Conservation (phyloP, 306 rosid species). For the Cucumis melo region DNA sequence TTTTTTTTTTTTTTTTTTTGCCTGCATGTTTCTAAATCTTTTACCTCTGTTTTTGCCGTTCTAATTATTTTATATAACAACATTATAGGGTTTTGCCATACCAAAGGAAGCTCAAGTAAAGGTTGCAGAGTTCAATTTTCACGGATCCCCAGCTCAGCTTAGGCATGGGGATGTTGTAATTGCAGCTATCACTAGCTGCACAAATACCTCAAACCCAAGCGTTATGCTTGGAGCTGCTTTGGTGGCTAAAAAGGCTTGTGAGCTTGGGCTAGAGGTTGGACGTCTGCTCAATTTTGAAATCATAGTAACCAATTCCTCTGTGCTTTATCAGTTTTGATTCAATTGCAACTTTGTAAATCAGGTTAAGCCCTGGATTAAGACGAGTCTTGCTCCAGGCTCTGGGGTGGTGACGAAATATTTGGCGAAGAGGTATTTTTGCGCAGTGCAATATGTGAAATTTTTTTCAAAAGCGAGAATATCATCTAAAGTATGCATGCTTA, state of each 20-base stretch:
- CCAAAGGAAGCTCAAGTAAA: slow-evolving; percentile 63
- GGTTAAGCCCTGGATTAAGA: slow-evolving; percentile 98
- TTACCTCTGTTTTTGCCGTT: not conserved
- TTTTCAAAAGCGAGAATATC: not conserved
- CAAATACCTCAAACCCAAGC: slow-evolving; percentile 98
- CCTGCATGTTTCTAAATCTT: not conserved
- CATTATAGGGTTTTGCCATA: slow-evolving; percentile 76
- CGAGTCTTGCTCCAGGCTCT: slow-evolving; percentile 98
- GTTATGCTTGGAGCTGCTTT: slow-evolving; percentile 99
- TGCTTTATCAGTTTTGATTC: not conserved
- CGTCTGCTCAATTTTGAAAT: not conserved
- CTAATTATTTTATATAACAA: not conserved
- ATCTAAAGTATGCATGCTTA: not conserved
- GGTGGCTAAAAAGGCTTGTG: slow-evolving; percentile 97
- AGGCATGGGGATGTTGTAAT: slow-evolving; percentile 92
- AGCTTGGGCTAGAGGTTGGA: slow-evolving; percentile 85
- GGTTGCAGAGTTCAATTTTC: slow-evolving; percentile 50
- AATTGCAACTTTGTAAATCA: slow-evolving; percentile 15
- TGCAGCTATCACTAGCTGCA: slow-evolving; percentile 98
- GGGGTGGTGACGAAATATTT: slow-evolving; percentile 94
- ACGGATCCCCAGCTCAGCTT: slow-evolving; percentile 62
- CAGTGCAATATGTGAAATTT: not conserved
- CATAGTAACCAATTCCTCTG: not conserved
- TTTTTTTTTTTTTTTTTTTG: not conserved
- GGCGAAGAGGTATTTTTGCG: slow-evolving; percentile 44